Evolutionary conservation across 208 protist genomes (phyloP).

Genomic region (Phytomonas serpens): DNA sequence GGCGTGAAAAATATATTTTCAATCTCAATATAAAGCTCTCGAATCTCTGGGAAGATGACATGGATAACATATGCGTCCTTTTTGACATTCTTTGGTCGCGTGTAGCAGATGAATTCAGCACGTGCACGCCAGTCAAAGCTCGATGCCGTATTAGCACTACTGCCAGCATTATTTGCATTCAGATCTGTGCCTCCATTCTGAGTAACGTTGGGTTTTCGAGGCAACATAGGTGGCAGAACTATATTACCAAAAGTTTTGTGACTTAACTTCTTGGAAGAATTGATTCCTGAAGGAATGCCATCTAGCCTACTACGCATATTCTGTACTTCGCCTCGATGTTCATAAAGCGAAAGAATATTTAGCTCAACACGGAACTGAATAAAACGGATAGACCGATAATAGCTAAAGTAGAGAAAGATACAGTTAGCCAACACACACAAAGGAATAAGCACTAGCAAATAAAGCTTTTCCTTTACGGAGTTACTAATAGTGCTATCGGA

Average conservation of each 20-base stretch:
- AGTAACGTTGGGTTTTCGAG: background rate
- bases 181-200: background rate
- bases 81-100: conserved; percentile 37
- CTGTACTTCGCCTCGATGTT: conserved; percentile 4
- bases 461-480: conserved; percentile 64
- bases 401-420: conserved; percentile 59
- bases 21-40: conserved; percentile 27
- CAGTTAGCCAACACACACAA: conserved; percentile 26
- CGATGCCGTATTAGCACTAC: background rate
- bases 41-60: conserved; percentile 38
- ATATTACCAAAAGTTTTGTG: background rate
- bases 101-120: conserved; percentile 19
- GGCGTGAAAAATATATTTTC: conserved; percentile 36
- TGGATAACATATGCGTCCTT: conserved; percentile 35
- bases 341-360: conserved; percentile 30
- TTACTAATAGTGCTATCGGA: conserved; percentile 20
- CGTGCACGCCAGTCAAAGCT: background rate
- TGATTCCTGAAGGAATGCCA: background rate
- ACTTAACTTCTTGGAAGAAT: background rate
- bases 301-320: background rate
- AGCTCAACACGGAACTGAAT: conserved; percentile 62
- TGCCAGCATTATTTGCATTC: background rate
- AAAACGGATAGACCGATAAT: conserved; percentile 66
- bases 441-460: conserved; percentile 68
- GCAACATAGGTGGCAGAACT: background rate